A percentile compares a stretch with the other conserved stretches of the same genome.
phyloP scores from a whole-genome alignment of 208 protist genomes.

The Leishmania turanica region DNA sequence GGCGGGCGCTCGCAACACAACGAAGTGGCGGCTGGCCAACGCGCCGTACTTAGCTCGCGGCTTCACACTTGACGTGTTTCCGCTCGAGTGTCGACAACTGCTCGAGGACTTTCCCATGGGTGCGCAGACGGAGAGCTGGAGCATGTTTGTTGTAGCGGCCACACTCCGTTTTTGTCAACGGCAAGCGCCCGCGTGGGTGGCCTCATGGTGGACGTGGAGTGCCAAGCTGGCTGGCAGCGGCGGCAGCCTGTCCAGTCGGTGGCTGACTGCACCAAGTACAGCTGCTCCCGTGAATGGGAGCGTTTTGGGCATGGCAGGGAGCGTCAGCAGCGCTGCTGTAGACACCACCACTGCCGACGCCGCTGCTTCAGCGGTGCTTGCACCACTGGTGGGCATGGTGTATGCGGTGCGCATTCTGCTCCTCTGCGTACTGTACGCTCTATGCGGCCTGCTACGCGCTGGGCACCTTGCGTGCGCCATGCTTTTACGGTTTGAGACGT shows the following conservation, averaged over 20 bases:
- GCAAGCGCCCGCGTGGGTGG: neutral
- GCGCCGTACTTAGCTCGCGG: neutral
- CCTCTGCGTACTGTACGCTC: neutral
- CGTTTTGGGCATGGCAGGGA: neutral
- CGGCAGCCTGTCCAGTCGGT: neutral
- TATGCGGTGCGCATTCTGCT: neutral
- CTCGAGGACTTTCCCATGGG: neutral
- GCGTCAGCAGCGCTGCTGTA: neutral
- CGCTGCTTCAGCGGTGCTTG: neutral
- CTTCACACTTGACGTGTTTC: neutral
- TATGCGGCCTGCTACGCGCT: neutral
- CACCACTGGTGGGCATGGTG: neutral
- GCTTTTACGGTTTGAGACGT: neutral
- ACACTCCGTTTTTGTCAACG: neutral
- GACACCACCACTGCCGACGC: neutral
- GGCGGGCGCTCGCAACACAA: neutral
- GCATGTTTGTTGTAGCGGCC: constrained; percentile 6
- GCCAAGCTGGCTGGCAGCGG: neutral
- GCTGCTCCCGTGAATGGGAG: neutral
- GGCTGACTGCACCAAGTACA: neutral
- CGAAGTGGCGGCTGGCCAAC: neutral
- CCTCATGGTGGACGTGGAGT: neutral
- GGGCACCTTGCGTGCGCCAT: neutral
- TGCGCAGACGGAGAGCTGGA: neutral
- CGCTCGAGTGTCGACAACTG: constrained; percentile 6